Evolutionary conservation across 352 stramenopile genomes (phyloP).

Genomic region (Phytophthora lateralis): DNA sequence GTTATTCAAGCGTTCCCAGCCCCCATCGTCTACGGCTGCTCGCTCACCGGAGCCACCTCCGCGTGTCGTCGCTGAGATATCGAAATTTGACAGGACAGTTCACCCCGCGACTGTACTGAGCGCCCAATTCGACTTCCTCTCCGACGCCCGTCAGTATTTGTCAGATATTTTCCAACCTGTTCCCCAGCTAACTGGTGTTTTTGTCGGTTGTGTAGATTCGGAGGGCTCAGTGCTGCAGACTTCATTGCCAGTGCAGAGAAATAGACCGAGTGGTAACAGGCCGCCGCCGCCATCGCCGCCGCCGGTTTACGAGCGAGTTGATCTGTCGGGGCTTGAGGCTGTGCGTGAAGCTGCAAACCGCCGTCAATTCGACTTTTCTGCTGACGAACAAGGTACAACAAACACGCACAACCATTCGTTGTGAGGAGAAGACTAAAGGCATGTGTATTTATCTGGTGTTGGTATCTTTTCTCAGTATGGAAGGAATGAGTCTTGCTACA

Average conservation of each 20-base stretch:
- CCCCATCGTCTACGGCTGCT: neutral
- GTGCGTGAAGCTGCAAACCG: constrained; percentile 44
- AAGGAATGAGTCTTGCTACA: constrained; percentile 11
- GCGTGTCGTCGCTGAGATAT: constrained; percentile 2
- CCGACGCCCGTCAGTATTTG: constrained; percentile 17
- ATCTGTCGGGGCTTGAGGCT: constrained; percentile 50
- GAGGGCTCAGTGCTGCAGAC: constrained; percentile 1
- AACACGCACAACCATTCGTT: neutral
- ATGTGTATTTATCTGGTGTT: constrained; percentile 15
- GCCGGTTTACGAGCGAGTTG: constrained; percentile 26
- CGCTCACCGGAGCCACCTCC: neutral
- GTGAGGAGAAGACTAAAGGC: neutral
- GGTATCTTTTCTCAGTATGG: constrained; percentile 12
- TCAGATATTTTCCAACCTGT: neutral
- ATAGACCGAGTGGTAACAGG: constrained; percentile 10
- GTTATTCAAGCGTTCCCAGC: constrained; percentile 24
- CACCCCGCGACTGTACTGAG: constrained; percentile 33
- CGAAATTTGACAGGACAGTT: neutral
- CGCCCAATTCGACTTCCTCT: constrained; percentile 41
- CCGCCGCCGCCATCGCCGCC: constrained; percentile 13
- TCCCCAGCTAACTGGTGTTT: neutral
- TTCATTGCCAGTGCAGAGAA: constrained; percentile 2
- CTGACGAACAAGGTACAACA: constrained; percentile 28
- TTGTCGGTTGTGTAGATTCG: constrained; percentile 9
- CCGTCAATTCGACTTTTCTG: constrained; percentile 51